phyloP scores from a whole-genome alignment of 306 rosid species.

The Canavalia gladiata region DNA sequence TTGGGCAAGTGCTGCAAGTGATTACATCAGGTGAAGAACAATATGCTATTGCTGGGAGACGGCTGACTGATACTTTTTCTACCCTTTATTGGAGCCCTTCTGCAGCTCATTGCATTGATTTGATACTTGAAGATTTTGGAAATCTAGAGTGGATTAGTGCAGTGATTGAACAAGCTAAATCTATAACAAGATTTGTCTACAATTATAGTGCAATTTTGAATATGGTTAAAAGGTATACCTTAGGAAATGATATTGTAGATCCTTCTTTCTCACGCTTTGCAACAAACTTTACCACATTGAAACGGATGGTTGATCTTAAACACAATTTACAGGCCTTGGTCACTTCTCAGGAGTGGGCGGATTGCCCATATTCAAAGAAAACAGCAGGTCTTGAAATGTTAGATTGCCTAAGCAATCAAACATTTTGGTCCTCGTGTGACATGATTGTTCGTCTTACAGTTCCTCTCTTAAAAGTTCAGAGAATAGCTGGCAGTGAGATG shows the following conservation, averaged over 20 bases:
- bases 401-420: constrained; percentile 71
- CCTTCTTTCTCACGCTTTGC: constrained; percentile 67
- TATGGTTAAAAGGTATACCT: constrained; percentile 81
- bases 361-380: constrained; percentile 78
- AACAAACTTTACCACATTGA: constrained; percentile 75
- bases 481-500: constrained; percentile 73
- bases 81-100: constrained; percentile 87
- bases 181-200: constrained; percentile 84
- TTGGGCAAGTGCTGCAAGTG: constrained; percentile 83
- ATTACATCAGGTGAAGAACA: constrained; percentile 71
- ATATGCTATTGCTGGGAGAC: constrained; percentile 71
- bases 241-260: constrained; percentile 81
- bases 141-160: constrained; percentile 75
- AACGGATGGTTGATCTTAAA: constrained; percentile 83
- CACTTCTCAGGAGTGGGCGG: constrained; percentile 93
- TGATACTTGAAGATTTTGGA: constrained; percentile 81
- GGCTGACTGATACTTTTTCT: constrained; percentile 74
- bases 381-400: constrained; percentile 84
- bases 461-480: constrained; percentile 79
- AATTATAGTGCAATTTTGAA: constrained; percentile 72
- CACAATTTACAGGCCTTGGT: constrained; percentile 85
- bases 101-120: constrained; percentile 69
- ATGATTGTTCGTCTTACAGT: constrained; percentile 70
- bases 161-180: constrained; percentile 79
- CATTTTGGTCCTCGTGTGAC: constrained; percentile 90